Evolutionary conservation across 140 eudicot species (phyloP), one percentile per base, ranked within the genome.

Genomic region (Flaveria floridana): DNA sequence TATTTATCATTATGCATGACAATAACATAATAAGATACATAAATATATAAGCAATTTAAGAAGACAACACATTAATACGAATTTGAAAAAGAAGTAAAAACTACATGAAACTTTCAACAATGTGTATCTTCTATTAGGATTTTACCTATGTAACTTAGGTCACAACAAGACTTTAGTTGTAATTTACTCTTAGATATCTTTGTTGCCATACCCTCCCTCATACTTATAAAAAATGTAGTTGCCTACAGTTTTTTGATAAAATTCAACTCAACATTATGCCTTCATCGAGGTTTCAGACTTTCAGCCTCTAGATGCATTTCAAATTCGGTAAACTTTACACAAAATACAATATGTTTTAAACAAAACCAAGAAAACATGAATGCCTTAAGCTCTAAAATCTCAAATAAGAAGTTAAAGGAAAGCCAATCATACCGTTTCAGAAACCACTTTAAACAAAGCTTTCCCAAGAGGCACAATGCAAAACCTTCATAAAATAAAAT

Each of bases 381-480:
- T 23, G 71, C 70, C 34, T 74, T 44, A 14, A 62, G 26, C 0
- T 25, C 11, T 12, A 13, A 12, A 1, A 28, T 3, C 20, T 25
- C 55, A 53, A 41, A 79, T 2, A 1, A 67, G 20, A 20, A 14
- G 34, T 67, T 18, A 30, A 80, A 57, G 23, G 41, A 56, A 51
- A 23, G 52, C 6, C 12, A 18, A 68, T 34, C 83, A 63, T 81
- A 89, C 96, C 91, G 85, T 68, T 64, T 86, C 74, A 7, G 91
- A 86, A 61, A 84, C 88, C 83, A 68, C 70, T 16, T 83, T 68
- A n/a, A 86, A 23, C 85, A 86, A 74, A 46, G 80, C 89, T 79
- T 86, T 89, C 76, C 86, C 89, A 23, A 89, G 81, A 72, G 96
- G 96, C 82, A 86, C 82, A 67, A 89, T 78, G 86, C 96, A 89